These are phyloP conservation scores for Helicocarpus griseus DNA, from an alignment of 2,329 filamentous ascomycete species.

Conservation along the genomic window DNA sequence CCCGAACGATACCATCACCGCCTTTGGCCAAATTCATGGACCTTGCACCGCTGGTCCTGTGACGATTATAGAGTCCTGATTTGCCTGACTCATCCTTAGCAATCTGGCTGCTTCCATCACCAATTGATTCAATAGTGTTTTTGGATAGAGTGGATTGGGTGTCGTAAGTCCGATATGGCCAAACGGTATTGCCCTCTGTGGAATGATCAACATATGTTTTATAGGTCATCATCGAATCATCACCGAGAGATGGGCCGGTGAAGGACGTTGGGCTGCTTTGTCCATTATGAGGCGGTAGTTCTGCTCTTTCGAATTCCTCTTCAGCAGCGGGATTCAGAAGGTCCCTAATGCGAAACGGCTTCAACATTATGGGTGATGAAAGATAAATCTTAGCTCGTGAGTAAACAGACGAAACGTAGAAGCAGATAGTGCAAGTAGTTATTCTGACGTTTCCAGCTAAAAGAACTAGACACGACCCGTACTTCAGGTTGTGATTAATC, in stretches of 20 bases:
- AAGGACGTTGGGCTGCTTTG: not conserved
- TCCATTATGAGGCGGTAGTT: not conserved
- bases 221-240: not conserved
- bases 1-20: slow-evolving; percentile 27
- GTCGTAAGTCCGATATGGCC: not conserved
- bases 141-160: not conserved
- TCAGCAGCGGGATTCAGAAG: slow-evolving; percentile 13
- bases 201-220: not conserved
- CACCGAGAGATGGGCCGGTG: not conserved
- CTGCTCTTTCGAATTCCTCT: not conserved
- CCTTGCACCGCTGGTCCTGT: not conserved
- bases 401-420: not conserved
- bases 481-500: not conserved
- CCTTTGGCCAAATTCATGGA: not conserved
- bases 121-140: not conserved
- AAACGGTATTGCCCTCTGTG: not conserved
- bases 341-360: slow-evolving; percentile 33
- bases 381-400: not conserved
- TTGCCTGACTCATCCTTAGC: not conserved
- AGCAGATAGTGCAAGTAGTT: no score
- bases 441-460: not conserved
- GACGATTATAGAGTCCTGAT: not conserved
- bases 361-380: slow-evolving; percentile 23
- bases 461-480: not conserved
- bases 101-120: not conserved